Evolutionary conservation across 1,284 basidiomycete species (phyloP), one percentile per base, ranked within the genome.

Genomic region (Ganoderma boninense): DNA sequence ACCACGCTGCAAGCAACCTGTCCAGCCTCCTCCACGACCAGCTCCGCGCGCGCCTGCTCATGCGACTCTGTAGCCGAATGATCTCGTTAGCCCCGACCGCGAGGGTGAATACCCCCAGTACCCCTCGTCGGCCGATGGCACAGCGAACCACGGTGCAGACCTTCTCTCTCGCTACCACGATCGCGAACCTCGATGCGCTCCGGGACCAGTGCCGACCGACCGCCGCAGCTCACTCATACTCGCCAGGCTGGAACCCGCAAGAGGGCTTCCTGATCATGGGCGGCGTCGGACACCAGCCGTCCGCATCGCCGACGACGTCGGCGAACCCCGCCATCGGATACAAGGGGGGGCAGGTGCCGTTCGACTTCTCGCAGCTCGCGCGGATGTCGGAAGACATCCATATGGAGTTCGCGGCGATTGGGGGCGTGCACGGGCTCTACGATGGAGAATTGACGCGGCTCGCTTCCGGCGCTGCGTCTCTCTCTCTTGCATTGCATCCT

Each of bases 1-100:
- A 81, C 54, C 83, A 85, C 75, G 84, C 88, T 66, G 84, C 82
- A 20, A 82, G 82, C 40, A 88, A 88, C 62, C 73, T 82, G 26
- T 74, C 77, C 35, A 78, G 77, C 62, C 76, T 82, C 32, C 74
- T 82, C 16, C 76, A 81, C n/a, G 74, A 77, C 61, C 80, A 81
- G 65, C 76, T 82, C 49, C 76, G 77, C 52, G 75, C 80, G 2
- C 73, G 81, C 38, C 73, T 81, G 11, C 72, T 76, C 43, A 72
- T 78, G 42, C 78, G 40, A 73, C 74, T 18, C 77, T 76, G 43
- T 77, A 79, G 68, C 73, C 72, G 14, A 71, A 76, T 44, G 77
- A 73, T 70, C 72, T 77, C 63, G 69, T 73, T 32, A 70, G 68
- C 20, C 65, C 60, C 4, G 62, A 68, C 11, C 60, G 42, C 32